Percentiles rank a stretch among this genome's conserved stretches.
phyloP scores from a whole-genome alignment of 73 alveolate genomes.

The Effrenium voratum region DNA sequence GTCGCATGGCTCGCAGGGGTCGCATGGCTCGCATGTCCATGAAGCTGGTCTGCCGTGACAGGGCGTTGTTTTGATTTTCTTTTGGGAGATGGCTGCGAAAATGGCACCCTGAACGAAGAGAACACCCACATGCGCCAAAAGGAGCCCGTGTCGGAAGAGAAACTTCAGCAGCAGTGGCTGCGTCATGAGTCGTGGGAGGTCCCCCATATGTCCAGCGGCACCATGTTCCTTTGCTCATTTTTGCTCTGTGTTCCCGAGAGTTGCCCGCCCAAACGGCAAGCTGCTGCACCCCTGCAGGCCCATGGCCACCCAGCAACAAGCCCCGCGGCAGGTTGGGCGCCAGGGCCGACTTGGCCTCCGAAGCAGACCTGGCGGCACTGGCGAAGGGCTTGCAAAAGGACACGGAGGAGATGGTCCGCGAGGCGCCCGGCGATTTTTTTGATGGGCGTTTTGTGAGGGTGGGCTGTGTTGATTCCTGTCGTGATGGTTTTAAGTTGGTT shows the following conservation, averaged over 20 bases:
- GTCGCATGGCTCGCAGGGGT: too few relatives aligned
- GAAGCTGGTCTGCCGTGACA: too few relatives aligned
- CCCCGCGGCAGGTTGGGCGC: slow-evolving; percentile 46
- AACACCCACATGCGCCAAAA: not conserved
- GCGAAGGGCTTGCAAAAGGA: slow-evolving; percentile 37
- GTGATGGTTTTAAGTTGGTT: too few relatives aligned
- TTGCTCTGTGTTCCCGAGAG: not conserved
- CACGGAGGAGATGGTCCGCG: slow-evolving; percentile 51
- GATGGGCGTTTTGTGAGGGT: not conserved
- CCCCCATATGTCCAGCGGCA: not conserved
- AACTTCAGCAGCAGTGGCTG: not conserved
- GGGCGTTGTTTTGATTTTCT: too few relatives aligned
- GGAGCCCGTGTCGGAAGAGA: not conserved
- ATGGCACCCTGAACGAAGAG: too few relatives aligned
- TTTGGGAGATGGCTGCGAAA: too few relatives aligned
- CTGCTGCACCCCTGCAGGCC: not conserved
- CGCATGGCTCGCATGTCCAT: too few relatives aligned
- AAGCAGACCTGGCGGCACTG: slow-evolving; percentile 15
- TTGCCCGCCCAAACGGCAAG: not conserved
- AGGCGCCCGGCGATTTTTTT: not conserved
- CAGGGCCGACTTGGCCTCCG: slow-evolving; percentile 55
- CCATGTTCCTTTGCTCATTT: not conserved
- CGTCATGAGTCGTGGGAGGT: not conserved
- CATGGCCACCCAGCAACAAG: not conserved
- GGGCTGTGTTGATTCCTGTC: not conserved